Evolutionary conservation across 2,329 filamentous ascomycete genomes (phyloP), one percentile per base, ranked within the genome.

Genomic region (Sordariomycetes sp.): DNA sequence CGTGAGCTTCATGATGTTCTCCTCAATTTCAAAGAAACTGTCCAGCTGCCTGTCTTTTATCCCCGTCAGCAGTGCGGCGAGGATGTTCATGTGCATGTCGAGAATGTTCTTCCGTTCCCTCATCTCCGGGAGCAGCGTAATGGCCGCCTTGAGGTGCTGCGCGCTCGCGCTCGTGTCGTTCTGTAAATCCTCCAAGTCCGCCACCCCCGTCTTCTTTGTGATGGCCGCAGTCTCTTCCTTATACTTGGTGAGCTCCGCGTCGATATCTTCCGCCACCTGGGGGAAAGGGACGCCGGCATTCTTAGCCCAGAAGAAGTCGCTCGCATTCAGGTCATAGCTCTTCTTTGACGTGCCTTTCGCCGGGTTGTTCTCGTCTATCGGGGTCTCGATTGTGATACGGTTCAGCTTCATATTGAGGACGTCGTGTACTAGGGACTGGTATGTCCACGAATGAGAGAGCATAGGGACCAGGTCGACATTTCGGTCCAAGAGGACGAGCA

Each of bases 81-180:
- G 78, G 59, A 97, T 96, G 68, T 95, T 96, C 94, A 99, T 99
- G 69, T 99, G 94, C 88, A 96, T 97, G 67, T 96, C 94, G 5
- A 99, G 80, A 22, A 86, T 81, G n/a, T 86, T 85, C 69, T 99
- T 99, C 59, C 94, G 85, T 70, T 97, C 94, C 61, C 90, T 80
- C 62, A 99, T 77, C 69, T 97, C 92, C 0, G 94, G 95, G 15
- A 99, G 76, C 24, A 96, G 75, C 0, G 92, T 95, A 64, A 99
- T 96, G 13, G 92, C 95, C 3, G 91, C 90, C 72, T 97, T 99
- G 52, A 99, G 79, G 69, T 99, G 94, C 65, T 95, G 89, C 17
- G 94, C 91, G 58, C 90, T 95, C 45, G 90, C 85, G 63, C 86
- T 88, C 1, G 87, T 90, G 66, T 96, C 91, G 62, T 90, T 90